Evolutionary conservation across 2,329 filamentous ascomycete species (phyloP).

Genomic region (Ceratocystis harringtonii): DNA sequence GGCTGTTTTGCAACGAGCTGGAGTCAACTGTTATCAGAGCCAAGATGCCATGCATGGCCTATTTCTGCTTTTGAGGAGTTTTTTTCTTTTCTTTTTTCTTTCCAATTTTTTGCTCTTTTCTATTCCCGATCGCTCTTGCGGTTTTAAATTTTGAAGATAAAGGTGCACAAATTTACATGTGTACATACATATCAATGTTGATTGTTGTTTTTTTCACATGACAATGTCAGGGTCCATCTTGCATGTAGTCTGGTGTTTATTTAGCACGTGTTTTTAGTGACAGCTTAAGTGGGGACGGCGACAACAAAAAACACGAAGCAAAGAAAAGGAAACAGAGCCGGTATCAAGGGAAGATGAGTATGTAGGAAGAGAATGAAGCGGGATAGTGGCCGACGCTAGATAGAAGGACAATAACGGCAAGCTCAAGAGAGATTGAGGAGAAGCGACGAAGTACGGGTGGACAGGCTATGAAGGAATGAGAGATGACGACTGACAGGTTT

Average conservation of each 20-base stretch:
- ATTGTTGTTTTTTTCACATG: not conserved
- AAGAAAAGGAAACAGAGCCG: not conserved
- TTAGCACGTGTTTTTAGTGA: not conserved
- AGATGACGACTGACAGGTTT: not conserved
- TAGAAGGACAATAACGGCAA: not conserved
- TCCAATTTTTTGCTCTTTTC: not conserved
- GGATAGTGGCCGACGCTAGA: not conserved
- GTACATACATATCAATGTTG: not conserved
- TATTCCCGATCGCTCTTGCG: not conserved
- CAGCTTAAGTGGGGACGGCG: constrained; percentile 2
- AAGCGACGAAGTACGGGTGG: no score
- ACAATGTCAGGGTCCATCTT: not conserved
- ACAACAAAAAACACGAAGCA: not conserved
- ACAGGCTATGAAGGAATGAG: not conserved
- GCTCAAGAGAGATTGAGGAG: not conserved
- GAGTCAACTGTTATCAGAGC: constrained; percentile 5
- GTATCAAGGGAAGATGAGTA: not conserved
- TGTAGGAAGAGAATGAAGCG: not conserved
- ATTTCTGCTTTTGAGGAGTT: not conserved
- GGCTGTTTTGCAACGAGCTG: constrained; percentile 2
- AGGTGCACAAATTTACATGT: not conserved
- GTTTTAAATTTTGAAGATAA: not conserved
- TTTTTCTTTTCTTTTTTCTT: not conserved
- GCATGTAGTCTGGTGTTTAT: not conserved
- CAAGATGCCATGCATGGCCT: not conserved